phyloP scores from a whole-genome alignment of 2,329 filamentous ascomycete species.

The Talaromyces sp. region DNA sequence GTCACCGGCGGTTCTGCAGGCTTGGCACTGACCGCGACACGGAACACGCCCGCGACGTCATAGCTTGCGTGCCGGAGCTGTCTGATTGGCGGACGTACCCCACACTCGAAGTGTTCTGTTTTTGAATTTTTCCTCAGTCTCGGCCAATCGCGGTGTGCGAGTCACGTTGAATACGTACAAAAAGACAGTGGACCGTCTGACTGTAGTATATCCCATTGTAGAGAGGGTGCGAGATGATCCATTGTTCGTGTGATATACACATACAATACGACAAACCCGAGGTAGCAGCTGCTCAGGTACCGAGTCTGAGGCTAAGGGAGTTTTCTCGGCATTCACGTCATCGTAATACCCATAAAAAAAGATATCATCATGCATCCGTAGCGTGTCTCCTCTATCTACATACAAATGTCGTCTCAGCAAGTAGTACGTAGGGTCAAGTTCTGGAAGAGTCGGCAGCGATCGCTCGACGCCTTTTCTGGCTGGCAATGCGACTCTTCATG shows the following conservation, averaged over 20 bases:
- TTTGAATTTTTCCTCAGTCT: neutral
- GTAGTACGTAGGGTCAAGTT: no score
- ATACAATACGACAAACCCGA: neutral
- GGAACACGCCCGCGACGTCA: slow-evolving; percentile 7
- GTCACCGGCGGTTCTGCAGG: slow-evolving; percentile 10
- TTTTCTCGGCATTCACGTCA: neutral
- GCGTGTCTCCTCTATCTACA: neutral
- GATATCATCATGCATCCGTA: slow-evolving; percentile 10
- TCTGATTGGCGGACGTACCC: neutral
- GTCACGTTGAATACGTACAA: neutral
- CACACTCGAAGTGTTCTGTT: neutral
- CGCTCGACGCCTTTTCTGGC: neutral
- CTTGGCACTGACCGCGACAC: slow-evolving; percentile 10
- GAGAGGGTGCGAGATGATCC: no score
- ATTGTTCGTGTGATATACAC: neutral
- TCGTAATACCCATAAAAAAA: neutral
- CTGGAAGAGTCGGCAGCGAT: neutral
- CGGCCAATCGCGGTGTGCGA: neutral
- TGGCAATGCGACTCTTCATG: neutral
- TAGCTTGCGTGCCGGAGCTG: neutral
- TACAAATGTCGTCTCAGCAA: neutral
- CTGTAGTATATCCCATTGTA: neutral
- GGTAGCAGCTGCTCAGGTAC: neutral
- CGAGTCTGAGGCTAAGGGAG: neutral
- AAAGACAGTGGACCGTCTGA: no score